Conservation (phyloP, 768 basidiomycete genomes). For the Pisolithus tinctorius region DNA sequence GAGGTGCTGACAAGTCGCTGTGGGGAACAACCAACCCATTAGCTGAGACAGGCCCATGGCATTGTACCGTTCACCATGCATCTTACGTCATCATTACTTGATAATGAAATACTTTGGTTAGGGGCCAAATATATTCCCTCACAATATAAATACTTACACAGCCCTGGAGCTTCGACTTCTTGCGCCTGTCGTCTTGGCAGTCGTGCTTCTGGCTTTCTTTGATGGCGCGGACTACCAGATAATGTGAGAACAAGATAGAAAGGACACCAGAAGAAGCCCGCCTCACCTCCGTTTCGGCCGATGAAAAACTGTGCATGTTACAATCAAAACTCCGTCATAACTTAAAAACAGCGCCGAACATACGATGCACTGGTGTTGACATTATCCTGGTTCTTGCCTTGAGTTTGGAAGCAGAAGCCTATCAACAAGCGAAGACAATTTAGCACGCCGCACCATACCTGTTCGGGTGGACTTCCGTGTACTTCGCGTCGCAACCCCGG, state of each 20-base stretch:
- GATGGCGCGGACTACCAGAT: constrained; percentile 16
- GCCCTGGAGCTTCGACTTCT: constrained; percentile 15
- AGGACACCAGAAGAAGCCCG: constrained; percentile 1
- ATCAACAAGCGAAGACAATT: background rate
- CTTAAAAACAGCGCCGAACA: constrained; percentile 13
- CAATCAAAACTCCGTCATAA: no score
- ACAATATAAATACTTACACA: constrained; percentile 9
- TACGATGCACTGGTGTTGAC: constrained; percentile 15
- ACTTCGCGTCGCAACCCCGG: constrained; percentile 32
- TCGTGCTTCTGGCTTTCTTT: constrained; percentile 36
- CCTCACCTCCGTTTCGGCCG: constrained; percentile 19
- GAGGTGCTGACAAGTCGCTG: constrained; percentile 22
- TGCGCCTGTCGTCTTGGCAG: constrained; percentile 5
- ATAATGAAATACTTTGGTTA: constrained; percentile 1
- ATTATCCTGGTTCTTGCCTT: constrained; percentile 10
- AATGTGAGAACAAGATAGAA: no score
- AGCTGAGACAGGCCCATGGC: constrained; percentile 8
- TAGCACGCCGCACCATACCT: constrained; percentile 14
- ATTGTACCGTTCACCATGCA: constrained; percentile 7
- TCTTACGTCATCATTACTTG: constrained; percentile 30
- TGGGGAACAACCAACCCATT: constrained; percentile 6
- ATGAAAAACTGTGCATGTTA: constrained; percentile 4
- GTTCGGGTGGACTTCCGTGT: constrained; percentile 41
- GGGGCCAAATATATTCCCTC: background rate
- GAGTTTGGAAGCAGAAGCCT: constrained; percentile 1